phyloP scores from a whole-genome alignment of 176 grass and related monocot genomes.

The Rhipidocladum racemiflorum region DNA sequence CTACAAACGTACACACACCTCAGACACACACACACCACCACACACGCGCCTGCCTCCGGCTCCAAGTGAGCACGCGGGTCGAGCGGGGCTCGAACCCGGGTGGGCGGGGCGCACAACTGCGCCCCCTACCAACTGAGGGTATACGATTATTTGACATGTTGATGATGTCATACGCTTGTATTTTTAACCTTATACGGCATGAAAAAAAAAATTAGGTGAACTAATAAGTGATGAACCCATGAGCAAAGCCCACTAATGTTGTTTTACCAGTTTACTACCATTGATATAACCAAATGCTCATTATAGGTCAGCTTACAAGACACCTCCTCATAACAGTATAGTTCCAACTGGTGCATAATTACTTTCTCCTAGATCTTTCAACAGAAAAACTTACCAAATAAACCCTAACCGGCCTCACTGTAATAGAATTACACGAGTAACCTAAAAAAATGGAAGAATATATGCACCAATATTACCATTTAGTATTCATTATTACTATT shows the following conservation, averaged over 20 bases:
- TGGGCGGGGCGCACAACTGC: too few relatives aligned
- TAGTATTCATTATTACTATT: neutral
- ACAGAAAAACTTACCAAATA: neutral
- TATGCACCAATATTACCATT: slow-evolving; percentile 1
- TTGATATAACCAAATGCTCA: neutral
- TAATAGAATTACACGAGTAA: neutral
- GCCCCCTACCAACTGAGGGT: too few relatives aligned
- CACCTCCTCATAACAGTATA: neutral
- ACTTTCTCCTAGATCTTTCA: neutral
- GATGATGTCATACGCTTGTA: neutral
- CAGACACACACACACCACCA: too few relatives aligned
- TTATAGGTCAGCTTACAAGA: neutral
- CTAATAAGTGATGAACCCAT: neutral
- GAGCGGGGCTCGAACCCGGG: too few relatives aligned
- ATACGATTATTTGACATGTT: neutral
- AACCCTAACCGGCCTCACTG: neutral
- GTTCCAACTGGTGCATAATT: neutral
- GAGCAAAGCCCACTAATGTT: neutral
- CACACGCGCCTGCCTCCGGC: too few relatives aligned
- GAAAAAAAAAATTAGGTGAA: neutral
- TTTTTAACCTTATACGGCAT: neutral
- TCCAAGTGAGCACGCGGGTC: too few relatives aligned
- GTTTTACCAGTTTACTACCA: neutral
- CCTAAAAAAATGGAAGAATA: neutral
- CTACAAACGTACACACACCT: too few relatives aligned